phyloP scores from a whole-genome alignment of 352 stramenopile species.

The Albugo candida region DNA sequence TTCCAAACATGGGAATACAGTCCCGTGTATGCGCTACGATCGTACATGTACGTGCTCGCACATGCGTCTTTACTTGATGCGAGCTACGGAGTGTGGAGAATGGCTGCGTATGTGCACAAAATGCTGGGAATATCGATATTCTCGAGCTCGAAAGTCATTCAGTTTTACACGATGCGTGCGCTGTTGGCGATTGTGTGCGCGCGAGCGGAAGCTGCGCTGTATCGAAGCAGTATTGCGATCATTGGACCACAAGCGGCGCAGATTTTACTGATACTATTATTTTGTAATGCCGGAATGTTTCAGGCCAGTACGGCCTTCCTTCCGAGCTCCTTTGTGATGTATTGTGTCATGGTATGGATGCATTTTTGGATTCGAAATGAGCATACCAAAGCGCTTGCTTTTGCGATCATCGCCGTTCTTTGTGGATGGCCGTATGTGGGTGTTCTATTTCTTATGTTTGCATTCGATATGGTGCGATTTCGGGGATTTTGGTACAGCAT shows the following conservation, averaged over 20 bases:
- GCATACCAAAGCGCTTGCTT: constrained; percentile 61
- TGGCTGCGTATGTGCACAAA: constrained; percentile 18
- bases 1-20: constrained; percentile 85
- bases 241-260: constrained; percentile 45
- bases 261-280: constrained; percentile 54
- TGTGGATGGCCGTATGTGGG: constrained; percentile 95
- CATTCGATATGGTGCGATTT: constrained; percentile 51
- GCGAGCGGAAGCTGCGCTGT: constrained; percentile 76
- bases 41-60: constrained; percentile 84
- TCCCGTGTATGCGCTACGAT: constrained; percentile 87
- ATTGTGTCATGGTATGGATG: constrained; percentile 56
- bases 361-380: constrained; percentile 58
- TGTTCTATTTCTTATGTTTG: constrained; percentile 89
- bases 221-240: constrained; percentile 29
- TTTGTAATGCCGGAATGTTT: constrained; percentile 84
- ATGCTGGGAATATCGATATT: constrained; percentile 10
- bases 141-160: constrained; percentile 31
- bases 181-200: constrained; percentile 56
- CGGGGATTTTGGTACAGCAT: constrained; percentile 33
- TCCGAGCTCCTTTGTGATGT: constrained; percentile 83
- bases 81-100: too few relatives aligned
- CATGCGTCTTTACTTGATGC: constrained; percentile 9
- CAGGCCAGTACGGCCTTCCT: constrained; percentile 83
- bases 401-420: constrained; percentile 81
- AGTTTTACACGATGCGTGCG: constrained; percentile 83